phyloP scores from a whole-genome alignment of 2,329 filamentous ascomycete species.

The Alternaria sp. region DNA sequence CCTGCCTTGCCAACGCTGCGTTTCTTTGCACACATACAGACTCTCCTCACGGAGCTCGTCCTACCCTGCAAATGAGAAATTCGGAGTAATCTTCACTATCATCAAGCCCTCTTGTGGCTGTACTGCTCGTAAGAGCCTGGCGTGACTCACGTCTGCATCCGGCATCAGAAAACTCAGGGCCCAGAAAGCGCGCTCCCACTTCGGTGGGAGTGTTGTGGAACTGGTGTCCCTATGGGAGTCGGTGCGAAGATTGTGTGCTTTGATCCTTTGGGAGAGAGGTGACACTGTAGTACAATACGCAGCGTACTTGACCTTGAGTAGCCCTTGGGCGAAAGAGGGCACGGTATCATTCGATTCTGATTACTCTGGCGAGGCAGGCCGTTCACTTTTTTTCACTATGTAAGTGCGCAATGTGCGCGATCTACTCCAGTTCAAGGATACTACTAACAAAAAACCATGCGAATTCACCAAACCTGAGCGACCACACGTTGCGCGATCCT shows the following conservation, averaged over 20 bases:
- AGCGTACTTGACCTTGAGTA: slow-evolving; percentile 68
- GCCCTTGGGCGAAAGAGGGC: slow-evolving; percentile 50
- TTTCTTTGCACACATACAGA: slow-evolving; percentile 91
- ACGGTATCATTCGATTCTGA: slow-evolving; percentile 88
- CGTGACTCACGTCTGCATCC: slow-evolving; percentile 83
- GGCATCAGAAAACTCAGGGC: slow-evolving; percentile 92
- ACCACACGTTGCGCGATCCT: not conserved
- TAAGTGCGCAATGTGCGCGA: slow-evolving; percentile 51
- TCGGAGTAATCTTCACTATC: slow-evolving; percentile 93
- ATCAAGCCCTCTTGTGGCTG: slow-evolving; percentile 55
- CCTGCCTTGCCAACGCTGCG: slow-evolving; percentile 90
- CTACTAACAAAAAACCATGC: slow-evolving; percentile 48
- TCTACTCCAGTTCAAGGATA: slow-evolving; percentile 44
- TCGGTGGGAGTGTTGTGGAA: slow-evolving; percentile 30
- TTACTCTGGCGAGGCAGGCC: slow-evolving; percentile 84
- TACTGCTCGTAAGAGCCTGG: slow-evolving; percentile 86
- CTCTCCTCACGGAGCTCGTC: slow-evolving; percentile 45
- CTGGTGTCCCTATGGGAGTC: slow-evolving; percentile 80
- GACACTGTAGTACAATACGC: slow-evolving; percentile 97
- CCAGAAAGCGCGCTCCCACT: slow-evolving; percentile 39
- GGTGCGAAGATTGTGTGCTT: slow-evolving; percentile 90
- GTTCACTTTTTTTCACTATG: slow-evolving; percentile 66
- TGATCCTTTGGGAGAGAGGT: slow-evolving; percentile 56
- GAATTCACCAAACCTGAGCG: not conserved
- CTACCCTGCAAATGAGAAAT: slow-evolving; percentile 88